Evolutionary conservation across 2,329 filamentous ascomycete genomes (phyloP), one percentile per base, ranked within the genome.

Genomic region (Ramularia collo-cygni): DNA sequence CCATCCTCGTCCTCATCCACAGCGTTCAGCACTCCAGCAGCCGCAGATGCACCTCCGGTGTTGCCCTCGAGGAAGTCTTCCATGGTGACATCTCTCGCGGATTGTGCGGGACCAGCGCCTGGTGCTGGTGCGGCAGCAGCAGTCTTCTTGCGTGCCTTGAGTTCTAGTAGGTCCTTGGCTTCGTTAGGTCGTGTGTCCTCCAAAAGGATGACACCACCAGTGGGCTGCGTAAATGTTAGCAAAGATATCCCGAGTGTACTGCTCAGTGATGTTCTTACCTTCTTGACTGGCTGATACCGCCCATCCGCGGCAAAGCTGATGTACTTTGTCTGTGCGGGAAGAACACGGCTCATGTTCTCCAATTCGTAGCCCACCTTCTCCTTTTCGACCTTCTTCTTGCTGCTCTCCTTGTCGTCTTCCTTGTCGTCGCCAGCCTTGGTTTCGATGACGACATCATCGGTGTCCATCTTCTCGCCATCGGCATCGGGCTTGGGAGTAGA

Each of bases 361-460:
- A 98, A 76, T 50, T 95, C 88, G 62, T 92, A 95, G 53, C 92
- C 92, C 43, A 94, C 77, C 76, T 95, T 96, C 70, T 98, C 92
- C 71, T 92, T 93, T 66, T 95, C 88, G 0, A 72, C 70, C 73
- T 92, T 93, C 76, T 93, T 95, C 76, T 90, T 95, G 27, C 72
- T 68, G 28, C 70, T 65, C 1, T 74, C 68, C 37, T 81, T 81
- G 31, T 81, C 71, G 29, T 72, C 72, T n/a, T 59, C 57, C 8
- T 53, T 51, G 8, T 46, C 62, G 9, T 61, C 59, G 19, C 43
- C 51, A 3, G 50, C 27, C 53, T 68, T 67, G 15, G 61, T 61
- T 12, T 71, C 68, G 28, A 61, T 48, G 35, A 57, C 56, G 30
- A 52, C 56, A 15, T 70, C 68, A 38, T 72, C 68, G 8, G 72